Conservation (phyloP, 495 filamentous ascomycete species). For the Aspergillus nidulans region DNA sequence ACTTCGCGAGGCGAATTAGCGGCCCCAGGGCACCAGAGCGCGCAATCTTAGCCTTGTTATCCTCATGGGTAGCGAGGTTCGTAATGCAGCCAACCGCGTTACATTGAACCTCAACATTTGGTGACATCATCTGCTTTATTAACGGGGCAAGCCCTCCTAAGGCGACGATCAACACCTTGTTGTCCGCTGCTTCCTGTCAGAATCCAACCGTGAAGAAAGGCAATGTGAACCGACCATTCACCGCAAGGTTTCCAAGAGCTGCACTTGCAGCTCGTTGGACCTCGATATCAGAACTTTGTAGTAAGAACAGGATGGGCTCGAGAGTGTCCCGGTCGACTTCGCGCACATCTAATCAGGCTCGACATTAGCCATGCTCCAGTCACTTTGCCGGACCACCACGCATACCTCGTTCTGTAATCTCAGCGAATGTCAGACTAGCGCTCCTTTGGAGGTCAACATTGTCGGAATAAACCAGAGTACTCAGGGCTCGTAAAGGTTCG, state of each 20-base stretch:
- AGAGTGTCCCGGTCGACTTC: slow-evolving; percentile 93
- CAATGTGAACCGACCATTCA: slow-evolving; percentile 70
- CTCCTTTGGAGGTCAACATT: slow-evolving; percentile 98
- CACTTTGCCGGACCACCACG: background rate
- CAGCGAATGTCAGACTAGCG: slow-evolving; percentile 96
- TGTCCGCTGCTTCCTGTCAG: slow-evolving; percentile 73
- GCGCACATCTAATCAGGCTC: slow-evolving; percentile 69
- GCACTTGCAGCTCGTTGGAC: slow-evolving; percentile 96
- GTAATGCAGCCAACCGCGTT: slow-evolving; percentile 99
- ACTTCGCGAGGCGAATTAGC: slow-evolving; percentile 86
- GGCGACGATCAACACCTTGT: slow-evolving; percentile 92
- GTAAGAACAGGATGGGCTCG: slow-evolving; percentile 89
- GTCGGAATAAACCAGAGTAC: slow-evolving; percentile 94
- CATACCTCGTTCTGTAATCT: slow-evolving; percentile 97
- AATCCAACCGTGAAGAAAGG: slow-evolving; percentile 3
- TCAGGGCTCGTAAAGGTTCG: slow-evolving; percentile 90
- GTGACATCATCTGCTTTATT: slow-evolving; percentile 97
- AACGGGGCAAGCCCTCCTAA: slow-evolving; percentile 87
- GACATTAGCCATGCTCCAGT: slow-evolving; percentile 5
- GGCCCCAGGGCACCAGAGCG: slow-evolving; percentile 88
- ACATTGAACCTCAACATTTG: slow-evolving; percentile 99
- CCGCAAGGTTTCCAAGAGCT: slow-evolving; percentile 90
- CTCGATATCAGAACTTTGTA: slow-evolving; percentile 93
- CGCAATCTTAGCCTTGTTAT: slow-evolving; percentile 98
- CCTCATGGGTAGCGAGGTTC: slow-evolving; percentile 95